A percentile compares a stretch with the other conserved stretches of the same genome.
These are phyloP conservation scores for Astraeus odoratus DNA, from an alignment of 768 basidiomycete genomes.

Conservation along the genomic window DNA sequence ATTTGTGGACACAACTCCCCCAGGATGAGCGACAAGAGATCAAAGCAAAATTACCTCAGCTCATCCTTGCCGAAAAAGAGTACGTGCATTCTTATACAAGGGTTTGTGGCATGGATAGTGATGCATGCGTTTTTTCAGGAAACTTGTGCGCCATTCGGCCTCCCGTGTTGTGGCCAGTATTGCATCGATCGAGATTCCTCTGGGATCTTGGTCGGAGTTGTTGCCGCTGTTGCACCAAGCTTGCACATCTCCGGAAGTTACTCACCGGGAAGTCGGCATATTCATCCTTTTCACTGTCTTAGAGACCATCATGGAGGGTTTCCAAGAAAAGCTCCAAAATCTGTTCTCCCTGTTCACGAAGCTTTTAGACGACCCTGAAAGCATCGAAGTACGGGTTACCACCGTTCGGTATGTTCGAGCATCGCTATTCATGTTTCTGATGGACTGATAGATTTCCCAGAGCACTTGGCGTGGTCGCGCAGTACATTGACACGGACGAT, in stretches of 20 bases:
- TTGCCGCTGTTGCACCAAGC: constrained; percentile 82
- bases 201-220: constrained; percentile 77
- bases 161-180: constrained; percentile 92
- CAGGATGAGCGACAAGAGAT: constrained; percentile 71
- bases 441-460: constrained; percentile 28
- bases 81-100: constrained; percentile 31
- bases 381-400: constrained; percentile 83
- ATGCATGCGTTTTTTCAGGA: constrained; percentile 37
- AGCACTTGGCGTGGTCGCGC: constrained; percentile 86
- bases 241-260: constrained; percentile 56
- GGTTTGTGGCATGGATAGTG: background rate
- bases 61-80: constrained; percentile 75
- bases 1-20: constrained; percentile 71
- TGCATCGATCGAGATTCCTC: constrained; percentile 79
- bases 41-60: constrained; percentile 74
- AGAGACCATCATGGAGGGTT: constrained; percentile 86
- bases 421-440: background rate
- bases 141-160: constrained; percentile 86
- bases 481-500: constrained; percentile 85
- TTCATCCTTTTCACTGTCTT: constrained; percentile 88
- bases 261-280: constrained; percentile 87
- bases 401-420: constrained; percentile 75
- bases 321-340: constrained; percentile 64
- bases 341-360: constrained; percentile 77
- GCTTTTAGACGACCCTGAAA: constrained; percentile 76